Conservation (phyloP, 768 basidiomycete genomes). For the Rhizopogon rudus region DNA sequence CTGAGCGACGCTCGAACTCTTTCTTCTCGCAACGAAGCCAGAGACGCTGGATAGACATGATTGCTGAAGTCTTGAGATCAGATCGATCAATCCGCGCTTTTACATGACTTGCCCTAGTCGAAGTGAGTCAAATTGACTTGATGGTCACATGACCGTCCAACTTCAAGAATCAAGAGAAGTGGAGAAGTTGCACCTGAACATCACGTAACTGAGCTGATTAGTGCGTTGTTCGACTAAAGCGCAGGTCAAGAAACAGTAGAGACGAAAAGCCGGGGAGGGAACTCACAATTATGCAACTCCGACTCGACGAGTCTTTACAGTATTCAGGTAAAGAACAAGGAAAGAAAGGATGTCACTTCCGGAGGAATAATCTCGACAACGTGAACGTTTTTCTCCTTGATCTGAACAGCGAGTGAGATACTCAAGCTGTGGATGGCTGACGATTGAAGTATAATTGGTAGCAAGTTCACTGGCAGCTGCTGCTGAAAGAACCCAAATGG, state of each 20-base stretch:
- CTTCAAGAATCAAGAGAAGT: no score
- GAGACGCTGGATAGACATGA: slow-evolving; percentile 52
- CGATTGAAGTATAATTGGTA: slow-evolving; percentile 48
- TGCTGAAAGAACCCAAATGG: not conserved
- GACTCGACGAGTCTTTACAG: slow-evolving; percentile 50
- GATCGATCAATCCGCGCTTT: no score
- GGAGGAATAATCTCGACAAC: slow-evolving; percentile 57
- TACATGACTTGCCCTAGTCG: no score
- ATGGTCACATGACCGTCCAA: not conserved
- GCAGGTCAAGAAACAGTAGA: slow-evolving; percentile 36
- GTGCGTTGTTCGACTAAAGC: slow-evolving; percentile 49
- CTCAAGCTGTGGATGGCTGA: slow-evolving; percentile 50
- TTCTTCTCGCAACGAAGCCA: slow-evolving; percentile 99
- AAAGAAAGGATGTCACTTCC: slow-evolving; percentile 25
- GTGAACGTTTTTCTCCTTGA: slow-evolving; percentile 44
- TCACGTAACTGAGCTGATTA: no score
- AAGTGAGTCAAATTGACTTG: not conserved
- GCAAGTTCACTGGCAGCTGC: slow-evolving; percentile 34
- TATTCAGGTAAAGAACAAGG: not conserved
- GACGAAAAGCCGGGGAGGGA: not conserved
- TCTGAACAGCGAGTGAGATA: slow-evolving; percentile 41
- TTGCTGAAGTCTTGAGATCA: not conserved
- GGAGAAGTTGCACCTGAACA: no score
- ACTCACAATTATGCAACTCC: slow-evolving; percentile 54
- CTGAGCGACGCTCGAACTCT: slow-evolving; percentile 87